Percentiles rank a stretch among this genome's conserved stretches.
phyloP scores from a whole-genome alignment of 108 stramenopile species.

The Nitzschia putrida region DNA sequence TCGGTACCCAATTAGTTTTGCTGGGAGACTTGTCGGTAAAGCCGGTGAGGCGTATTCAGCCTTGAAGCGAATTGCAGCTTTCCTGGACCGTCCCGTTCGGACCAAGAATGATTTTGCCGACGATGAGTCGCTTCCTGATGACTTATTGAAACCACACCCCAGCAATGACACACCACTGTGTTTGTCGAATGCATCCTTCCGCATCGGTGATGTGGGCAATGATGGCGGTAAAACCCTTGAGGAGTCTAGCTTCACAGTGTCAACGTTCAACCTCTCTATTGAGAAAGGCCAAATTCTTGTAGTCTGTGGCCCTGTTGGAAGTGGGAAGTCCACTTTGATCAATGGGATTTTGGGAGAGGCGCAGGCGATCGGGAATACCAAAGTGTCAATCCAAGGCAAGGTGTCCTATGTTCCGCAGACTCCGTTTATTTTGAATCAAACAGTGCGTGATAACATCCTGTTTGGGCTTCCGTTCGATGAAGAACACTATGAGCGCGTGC shows the following conservation, averaged over 20 bases:
- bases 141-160: neutral
- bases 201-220: slow-evolving; percentile 11
- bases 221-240: neutral
- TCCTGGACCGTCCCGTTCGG: slow-evolving; percentile 53
- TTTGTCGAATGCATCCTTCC: slow-evolving; percentile 23
- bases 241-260: slow-evolving; percentile 46
- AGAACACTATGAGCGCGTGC: slow-evolving; percentile 78
- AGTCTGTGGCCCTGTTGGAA: slow-evolving; percentile 81
- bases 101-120: neutral
- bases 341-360: slow-evolving; percentile 85
- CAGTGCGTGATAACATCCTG: slow-evolving; percentile 93
- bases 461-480: slow-evolving; percentile 80
- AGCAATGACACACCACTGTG: slow-evolving; percentile 15
- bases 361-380: slow-evolving; percentile 28
- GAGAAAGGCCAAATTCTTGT: slow-evolving; percentile 56
- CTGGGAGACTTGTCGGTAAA: slow-evolving; percentile 71
- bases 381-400: slow-evolving; percentile 38
- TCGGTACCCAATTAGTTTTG: slow-evolving; percentile 83
- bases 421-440: slow-evolving; percentile 94
- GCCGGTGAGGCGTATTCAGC: slow-evolving; percentile 70
- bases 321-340: slow-evolving; percentile 84
- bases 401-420: slow-evolving; percentile 91
- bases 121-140: neutral
- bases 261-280: slow-evolving; percentile 49
- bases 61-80: slow-evolving; percentile 51